Percentiles rank a stretch among this genome's conserved stretches.
phyloP scores from a whole-genome alignment of 129 eudicot species.

The Lactuca saligna region DNA sequence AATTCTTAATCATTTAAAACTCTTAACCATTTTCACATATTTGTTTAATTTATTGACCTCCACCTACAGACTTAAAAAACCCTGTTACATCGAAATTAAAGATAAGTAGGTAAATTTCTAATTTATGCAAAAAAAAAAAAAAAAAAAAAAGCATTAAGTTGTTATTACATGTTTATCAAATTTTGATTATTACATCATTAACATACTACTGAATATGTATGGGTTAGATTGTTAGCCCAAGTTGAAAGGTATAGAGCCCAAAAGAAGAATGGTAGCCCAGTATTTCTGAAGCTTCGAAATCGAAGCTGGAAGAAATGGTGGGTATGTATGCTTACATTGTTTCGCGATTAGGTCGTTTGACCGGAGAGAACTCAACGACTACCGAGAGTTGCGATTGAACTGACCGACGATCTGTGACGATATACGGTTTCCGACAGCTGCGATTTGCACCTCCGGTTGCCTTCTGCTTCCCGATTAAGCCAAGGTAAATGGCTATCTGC shows the following conservation, averaged over 20 bases:
- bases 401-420: conserved; percentile 27
- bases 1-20: too few relatives aligned
- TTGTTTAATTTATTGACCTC: too few relatives aligned
- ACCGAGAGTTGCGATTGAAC: conserved; percentile 33
- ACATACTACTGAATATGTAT: too few relatives aligned
- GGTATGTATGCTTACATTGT: neutral
- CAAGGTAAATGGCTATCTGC: conserved; percentile 28
- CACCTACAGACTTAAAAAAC: too few relatives aligned
- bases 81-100: too few relatives aligned
- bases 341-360: conserved; percentile 33
- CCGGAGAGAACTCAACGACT: conserved; percentile 25
- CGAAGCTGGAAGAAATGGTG: conserved; percentile 7
- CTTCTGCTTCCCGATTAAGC: conserved; percentile 28
- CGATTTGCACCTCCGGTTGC: conserved; percentile 13
- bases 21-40: too few relatives aligned
- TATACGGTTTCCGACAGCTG: conserved; percentile 11
- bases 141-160: too few relatives aligned
- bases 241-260: neutral
- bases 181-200: too few relatives aligned
- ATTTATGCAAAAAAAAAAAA: too few relatives aligned
- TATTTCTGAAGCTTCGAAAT: conserved; percentile 10
- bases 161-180: neutral
- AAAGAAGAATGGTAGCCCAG: neutral
- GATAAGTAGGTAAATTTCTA: too few relatives aligned
- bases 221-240: neutral